Percentiles rank a stretch among this genome's conserved stretches.
These are phyloP conservation scores for Ochromonas danica DNA, from an alignment of 108 stramenopile genomes.

Conservation along the genomic window DNA sequence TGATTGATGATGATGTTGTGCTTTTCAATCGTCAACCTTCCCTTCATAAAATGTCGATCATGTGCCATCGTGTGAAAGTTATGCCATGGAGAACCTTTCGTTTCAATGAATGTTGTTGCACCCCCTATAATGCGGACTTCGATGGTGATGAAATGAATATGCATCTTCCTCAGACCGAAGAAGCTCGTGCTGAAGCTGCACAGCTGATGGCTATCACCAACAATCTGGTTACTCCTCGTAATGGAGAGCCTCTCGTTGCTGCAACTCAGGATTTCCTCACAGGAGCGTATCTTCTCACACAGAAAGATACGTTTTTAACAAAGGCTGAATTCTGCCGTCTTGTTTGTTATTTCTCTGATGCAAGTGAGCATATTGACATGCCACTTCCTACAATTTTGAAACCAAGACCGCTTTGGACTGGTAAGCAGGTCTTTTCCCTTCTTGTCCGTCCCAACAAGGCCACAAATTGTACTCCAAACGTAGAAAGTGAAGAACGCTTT, in stretches of 20 bases:
- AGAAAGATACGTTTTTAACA: constrained; percentile 86
- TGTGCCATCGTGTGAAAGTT: constrained; percentile 92
- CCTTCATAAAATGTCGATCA: constrained; percentile 94
- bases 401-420: constrained; percentile 90
- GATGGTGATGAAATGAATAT: constrained; percentile 99
- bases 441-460: constrained; percentile 78
- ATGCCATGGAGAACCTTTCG: constrained; percentile 91
- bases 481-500: constrained; percentile 91
- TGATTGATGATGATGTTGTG: constrained; percentile 94
- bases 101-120: constrained; percentile 98
- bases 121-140: constrained; percentile 97
- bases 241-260: constrained; percentile 95
- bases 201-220: constrained; percentile 88
- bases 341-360: constrained; percentile 84
- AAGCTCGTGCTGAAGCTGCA: constrained; percentile 92
- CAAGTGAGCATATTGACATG: constrained; percentile 77
- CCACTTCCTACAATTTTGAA: constrained; percentile 85
- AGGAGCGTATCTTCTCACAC: constrained; percentile 80
- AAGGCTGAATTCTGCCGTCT: constrained; percentile 77
- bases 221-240: constrained; percentile 90
- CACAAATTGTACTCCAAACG: constrained; percentile 65
- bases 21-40: constrained; percentile 99
- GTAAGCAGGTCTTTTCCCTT: constrained; percentile 85
- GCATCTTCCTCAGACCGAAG: constrained; percentile 98
- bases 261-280: constrained; percentile 95